Percentiles rank a stretch among this genome's conserved stretches.
Evolutionary conservation across 306 rosid genomes (phyloP).

Genomic region (Potentilla sterilis): DNA sequence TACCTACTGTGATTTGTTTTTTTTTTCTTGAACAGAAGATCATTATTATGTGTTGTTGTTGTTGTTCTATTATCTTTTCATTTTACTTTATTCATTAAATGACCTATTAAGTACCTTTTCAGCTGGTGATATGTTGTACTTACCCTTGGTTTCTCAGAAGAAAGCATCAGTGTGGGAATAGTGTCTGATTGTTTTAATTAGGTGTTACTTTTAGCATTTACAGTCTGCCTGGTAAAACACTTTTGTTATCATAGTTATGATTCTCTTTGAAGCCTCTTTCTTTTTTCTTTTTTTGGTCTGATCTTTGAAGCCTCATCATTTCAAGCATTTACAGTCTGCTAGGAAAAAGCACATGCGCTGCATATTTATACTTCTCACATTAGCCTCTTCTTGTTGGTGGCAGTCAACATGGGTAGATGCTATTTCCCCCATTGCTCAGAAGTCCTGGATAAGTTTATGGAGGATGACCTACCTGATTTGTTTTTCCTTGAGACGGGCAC

Average conservation of each 20-base stretch:
- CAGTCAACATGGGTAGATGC: slow-evolving; percentile 47
- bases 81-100: background rate
- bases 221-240: background rate
- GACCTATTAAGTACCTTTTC: background rate
- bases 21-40: background rate
- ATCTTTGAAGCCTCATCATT: background rate
- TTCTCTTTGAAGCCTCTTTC: background rate
- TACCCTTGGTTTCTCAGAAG: background rate
- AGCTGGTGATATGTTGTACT: background rate
- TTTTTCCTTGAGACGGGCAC: slow-evolving; percentile 39
- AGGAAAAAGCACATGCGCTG: background rate
- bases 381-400: slow-evolving; percentile 17
- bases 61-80: background rate
- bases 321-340: background rate
- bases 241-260: background rate
- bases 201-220: background rate
- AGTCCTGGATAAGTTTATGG: slow-evolving; percentile 53
- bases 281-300: too few species aligned
- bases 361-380: slow-evolving; percentile 3
- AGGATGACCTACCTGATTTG: slow-evolving; percentile 42
- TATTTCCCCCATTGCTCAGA: slow-evolving; percentile 53
- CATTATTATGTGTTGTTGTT: background rate
- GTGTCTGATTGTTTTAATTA: background rate
- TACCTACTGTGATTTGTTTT: background rate
- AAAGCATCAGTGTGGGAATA: background rate